Evolutionary conservation across 192 early-diverging fungal species (phyloP).

Genomic region (Coemansia aciculifera): DNA sequence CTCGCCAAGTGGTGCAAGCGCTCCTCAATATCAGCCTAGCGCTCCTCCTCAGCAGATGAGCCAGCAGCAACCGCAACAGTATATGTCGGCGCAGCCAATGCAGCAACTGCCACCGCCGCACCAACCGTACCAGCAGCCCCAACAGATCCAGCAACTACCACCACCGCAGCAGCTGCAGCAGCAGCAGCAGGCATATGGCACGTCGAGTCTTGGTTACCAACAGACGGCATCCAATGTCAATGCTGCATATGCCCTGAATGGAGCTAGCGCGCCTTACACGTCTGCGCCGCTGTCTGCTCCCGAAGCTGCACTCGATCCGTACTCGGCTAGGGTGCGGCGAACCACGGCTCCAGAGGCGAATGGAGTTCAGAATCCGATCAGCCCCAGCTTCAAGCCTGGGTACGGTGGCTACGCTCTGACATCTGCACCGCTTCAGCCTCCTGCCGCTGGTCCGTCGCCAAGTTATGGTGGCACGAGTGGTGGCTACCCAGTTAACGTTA

Average conservation of each 20-base stretch:
- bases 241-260: slow-evolving; percentile 6
- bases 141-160: slow-evolving; percentile 22
- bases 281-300: slow-evolving; percentile 6
- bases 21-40: slow-evolving; percentile 41
- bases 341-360: slow-evolving; percentile 27
- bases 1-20: slow-evolving; percentile 17
- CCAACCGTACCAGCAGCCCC: slow-evolving; percentile 22
- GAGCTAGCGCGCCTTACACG: slow-evolving; percentile 4
- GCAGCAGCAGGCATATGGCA: slow-evolving; percentile 13
- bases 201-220: neutral
- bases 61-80: slow-evolving; percentile 14
- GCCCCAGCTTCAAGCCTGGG: slow-evolving; percentile 33
- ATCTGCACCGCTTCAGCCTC: slow-evolving; percentile 23
- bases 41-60: slow-evolving; percentile 27
- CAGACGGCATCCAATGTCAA: neutral
- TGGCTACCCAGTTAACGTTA: slow-evolving; percentile 5
- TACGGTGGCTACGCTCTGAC: slow-evolving; percentile 41
- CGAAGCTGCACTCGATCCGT: slow-evolving; percentile 29
- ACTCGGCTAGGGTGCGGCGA: slow-evolving; percentile 29
- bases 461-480: slow-evolving; percentile 18
- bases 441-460: slow-evolving; percentile 5
- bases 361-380: slow-evolving; percentile 11
- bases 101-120: slow-evolving; percentile 11
- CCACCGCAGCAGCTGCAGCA: slow-evolving; percentile 6
- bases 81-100: slow-evolving; percentile 6